phyloP scores from a whole-genome alignment of 352 stramenopile species.

The Phytophthora aleatoria region DNA sequence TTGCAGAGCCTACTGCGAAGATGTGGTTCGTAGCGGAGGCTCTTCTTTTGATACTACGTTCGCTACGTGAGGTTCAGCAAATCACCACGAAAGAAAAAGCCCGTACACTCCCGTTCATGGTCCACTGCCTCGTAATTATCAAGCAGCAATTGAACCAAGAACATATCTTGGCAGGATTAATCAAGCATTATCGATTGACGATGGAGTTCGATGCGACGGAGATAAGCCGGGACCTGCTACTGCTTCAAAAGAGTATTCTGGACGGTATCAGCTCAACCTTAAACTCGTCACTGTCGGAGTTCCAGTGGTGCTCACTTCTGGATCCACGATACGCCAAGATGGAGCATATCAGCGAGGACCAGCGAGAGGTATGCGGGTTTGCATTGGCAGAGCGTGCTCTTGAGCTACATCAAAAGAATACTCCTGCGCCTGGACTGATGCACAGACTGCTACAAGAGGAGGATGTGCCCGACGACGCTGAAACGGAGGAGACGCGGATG shows the following conservation, averaged over 20 bases:
- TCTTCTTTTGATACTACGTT: conserved; percentile 42
- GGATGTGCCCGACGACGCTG: background rate
- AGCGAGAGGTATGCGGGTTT: conserved; percentile 29
- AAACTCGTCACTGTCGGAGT: conserved; percentile 16
- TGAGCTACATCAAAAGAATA: conserved; percentile 3
- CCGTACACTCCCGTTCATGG: conserved; percentile 12
- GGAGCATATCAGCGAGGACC: conserved; percentile 46
- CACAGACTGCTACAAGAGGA: conserved; percentile 9
- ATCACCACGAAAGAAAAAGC: conserved; percentile 38
- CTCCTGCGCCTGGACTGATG: conserved; percentile 9
- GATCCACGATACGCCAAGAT: conserved; percentile 54
- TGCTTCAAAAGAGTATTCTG: conserved; percentile 7
- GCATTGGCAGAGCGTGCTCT: conserved; percentile 1
- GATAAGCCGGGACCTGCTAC: conserved; percentile 9
- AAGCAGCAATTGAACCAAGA: conserved; percentile 11
- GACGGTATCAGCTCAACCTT: conserved; percentile 20
- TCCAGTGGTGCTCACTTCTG: conserved; percentile 48
- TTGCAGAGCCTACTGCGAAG: conserved; percentile 14
- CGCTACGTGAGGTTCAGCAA: conserved; percentile 48
- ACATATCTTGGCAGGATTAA: conserved; percentile 3
- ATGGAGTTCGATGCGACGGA: conserved; percentile 15
- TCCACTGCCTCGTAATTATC: conserved; percentile 7
- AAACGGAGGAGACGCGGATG: conserved; percentile 7
- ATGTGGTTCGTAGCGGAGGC: conserved; percentile 49
- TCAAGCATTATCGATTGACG: conserved; percentile 12